These are phyloP conservation scores for Cladosporium sp. DNA, from an alignment of 2,329 filamentous ascomycete species.

Conservation along the genomic window DNA sequence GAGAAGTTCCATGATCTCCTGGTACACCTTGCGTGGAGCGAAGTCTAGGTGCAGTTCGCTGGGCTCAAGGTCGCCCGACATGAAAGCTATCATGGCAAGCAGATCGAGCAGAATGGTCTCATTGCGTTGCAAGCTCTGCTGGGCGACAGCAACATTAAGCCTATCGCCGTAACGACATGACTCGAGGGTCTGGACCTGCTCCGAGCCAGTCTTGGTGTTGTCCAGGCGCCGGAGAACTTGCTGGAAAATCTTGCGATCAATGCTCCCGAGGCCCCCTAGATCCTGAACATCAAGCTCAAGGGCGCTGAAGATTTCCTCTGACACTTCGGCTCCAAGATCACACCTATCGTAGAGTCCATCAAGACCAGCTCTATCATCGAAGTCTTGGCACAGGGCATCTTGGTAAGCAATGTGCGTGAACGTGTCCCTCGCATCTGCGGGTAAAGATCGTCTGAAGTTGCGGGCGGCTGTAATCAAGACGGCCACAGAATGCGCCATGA, in stretches of 20 bases:
- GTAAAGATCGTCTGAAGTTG: constrained; percentile 26
- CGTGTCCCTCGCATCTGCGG: constrained; percentile 24
- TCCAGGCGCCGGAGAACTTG: constrained; percentile 52
- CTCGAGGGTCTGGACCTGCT: constrained; percentile 25
- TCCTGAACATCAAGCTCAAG: constrained; percentile 70
- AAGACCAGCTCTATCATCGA: constrained; percentile 62
- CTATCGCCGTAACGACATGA: constrained; percentile 73
- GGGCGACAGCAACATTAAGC: constrained; percentile 71
- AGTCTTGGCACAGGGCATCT: constrained; percentile 1
- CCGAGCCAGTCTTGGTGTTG: constrained; percentile 46
- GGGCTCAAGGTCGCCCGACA: constrained; percentile 78
- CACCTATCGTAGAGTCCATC: constrained; percentile 76
- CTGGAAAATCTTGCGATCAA: constrained; percentile 31
- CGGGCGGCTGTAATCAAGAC: constrained; percentile 27
- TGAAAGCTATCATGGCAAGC: constrained; percentile 77
- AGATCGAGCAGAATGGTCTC: constrained; percentile 78
- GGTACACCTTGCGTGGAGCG: constrained; percentile 63
- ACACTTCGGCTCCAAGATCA: constrained; percentile 74
- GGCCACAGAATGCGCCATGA: constrained; percentile 18
- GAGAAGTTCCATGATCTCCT: constrained; percentile 68
- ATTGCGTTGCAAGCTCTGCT: constrained; percentile 74
- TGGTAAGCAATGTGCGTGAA: constrained; percentile 46
- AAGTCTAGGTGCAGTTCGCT: constrained; percentile 69
- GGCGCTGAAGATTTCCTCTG: constrained; percentile 74
- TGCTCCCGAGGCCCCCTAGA: constrained; percentile 56